Evolutionary conservation across 176 grass and related monocot genomes (phyloP), one percentile per base, ranked within the genome.

Genomic region (Typha latifolia): DNA sequence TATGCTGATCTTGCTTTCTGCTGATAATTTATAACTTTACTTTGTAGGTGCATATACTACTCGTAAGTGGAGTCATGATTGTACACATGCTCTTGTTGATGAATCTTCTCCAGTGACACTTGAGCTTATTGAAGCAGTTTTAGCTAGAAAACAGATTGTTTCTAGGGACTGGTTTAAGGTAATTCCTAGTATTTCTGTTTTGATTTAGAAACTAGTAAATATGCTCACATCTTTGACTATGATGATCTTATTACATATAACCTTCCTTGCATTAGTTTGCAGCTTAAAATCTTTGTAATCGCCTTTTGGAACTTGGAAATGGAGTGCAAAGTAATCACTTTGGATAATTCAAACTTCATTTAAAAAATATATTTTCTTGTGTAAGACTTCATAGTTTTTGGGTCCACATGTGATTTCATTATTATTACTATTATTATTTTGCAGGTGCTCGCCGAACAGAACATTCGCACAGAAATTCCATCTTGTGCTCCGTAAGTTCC

Each of bases 1-100:
- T 37, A 27, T 32, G 14, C 14, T 64, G 29, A 27, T 64, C 29
- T 27, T 29, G 1, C 27, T 29, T 64, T 64, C 62, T 59, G 22
- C 29, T 64, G 14, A n/a, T 24, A 64, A 9, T 59, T 19, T 59
- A 21, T 21, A 22, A 19, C 20, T 22, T 18, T 32, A 65, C 76
- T 62, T 56, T 18, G 20, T 69, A 96, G 93, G 93, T 73, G 88
- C 78, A 78, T 84, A 69, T 70, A 57, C 69, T 72, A 89, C 82
- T 27, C 81, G 82, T 62, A 97, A 84, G 74, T 97, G 88, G 93
- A 78, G 69, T 66, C 66, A 88, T 72, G 78, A 89, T 13, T 97
- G 93, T 26, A 89, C 88, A 4, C 85, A 97, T 86, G 85, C 84
- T 71, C 78, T 91, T 82, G 85, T 82, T 79, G 83, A 92, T 62